A percentile compares a stretch with the other conserved stretches of the same genome.
These are phyloP conservation scores for Buddleja alternifolia DNA, from an alignment of 257 asterid species.

Conservation along the genomic window DNA sequence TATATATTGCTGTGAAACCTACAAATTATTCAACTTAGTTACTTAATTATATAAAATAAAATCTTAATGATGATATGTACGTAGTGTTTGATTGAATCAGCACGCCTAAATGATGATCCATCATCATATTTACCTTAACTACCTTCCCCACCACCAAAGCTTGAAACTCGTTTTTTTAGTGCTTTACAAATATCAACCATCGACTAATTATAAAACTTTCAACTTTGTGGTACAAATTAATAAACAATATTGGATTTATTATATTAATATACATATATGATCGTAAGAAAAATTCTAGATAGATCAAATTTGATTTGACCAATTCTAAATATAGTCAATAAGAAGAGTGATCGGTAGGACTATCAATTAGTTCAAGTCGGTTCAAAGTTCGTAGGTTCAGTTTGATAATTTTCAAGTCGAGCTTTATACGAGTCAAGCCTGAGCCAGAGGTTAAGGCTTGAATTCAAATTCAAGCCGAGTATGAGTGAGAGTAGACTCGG, in stretches of 20 bases:
- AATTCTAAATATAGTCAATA: no score
- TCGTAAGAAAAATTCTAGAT: no score
- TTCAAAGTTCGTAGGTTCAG: no score
- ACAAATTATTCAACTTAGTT: background rate
- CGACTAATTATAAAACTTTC: constrained; percentile 9
- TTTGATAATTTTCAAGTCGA: no score
- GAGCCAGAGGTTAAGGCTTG: no score
- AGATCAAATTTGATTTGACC: no score
- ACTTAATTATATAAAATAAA: no score
- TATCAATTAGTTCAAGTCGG: no score
- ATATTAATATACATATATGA: background rate
- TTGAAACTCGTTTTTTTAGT: constrained; percentile 23
- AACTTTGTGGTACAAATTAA: constrained; percentile 23
- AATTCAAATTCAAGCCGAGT: no score
- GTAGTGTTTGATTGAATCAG: constrained; percentile 31
- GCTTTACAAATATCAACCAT: constrained; percentile 25
- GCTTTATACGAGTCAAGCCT: no score
- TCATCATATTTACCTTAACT: constrained; percentile 38
- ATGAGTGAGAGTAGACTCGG: no score
- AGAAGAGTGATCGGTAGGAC: no score
- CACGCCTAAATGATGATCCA: constrained; percentile 34
- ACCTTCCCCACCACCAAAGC: constrained; percentile 37
- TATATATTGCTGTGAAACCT: background rate
- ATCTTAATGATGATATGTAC: constrained; percentile 28
- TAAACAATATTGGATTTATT: background rate